Evolutionary conservation across 441 rosid genomes (phyloP), one percentile per base, ranked within the genome.

Genomic region (Jatropha podagrica): DNA sequence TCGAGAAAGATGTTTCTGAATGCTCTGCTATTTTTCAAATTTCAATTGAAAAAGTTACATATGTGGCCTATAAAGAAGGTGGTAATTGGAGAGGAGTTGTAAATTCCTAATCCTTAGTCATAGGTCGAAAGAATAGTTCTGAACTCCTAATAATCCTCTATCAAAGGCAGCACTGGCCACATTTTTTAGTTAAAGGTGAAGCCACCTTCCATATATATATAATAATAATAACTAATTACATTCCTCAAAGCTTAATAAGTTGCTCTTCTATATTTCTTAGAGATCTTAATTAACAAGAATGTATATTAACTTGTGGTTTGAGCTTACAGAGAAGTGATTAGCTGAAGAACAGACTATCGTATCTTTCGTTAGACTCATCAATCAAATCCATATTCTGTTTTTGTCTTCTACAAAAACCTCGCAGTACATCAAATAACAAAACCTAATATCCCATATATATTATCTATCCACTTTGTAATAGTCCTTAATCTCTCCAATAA

Each of bases 1-100:
- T 70, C 65, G 37, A 23, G 65, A 56, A 56, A 70, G 52, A 58
- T 56, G 74, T 70, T 58, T 56, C 51, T 56, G 40, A 56, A 8
- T 55, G 27, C n/a, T 70, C 15, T 55, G 17, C n/a, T 70, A 63
- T 48, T 51, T 52, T 14, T 52, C 7, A 52, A 14, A 15, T 17
- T 5, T 5, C 4, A 14, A 52, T 52, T 14, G 5, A 17, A 14
- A 51, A 51, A 13, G 14, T 14, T 51, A 44, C 48, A 42, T 2
- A 3, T 51, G 61, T 37, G 52, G 32, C 69, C 12, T 13, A 51
- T 10, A 10, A 51, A 51, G 42, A 14, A 13, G 42, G 13, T 37
- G 11, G 40, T 32, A 13, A 37, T 7, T 20, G 20, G 23, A 46
- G 40, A 27, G 32, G 4, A 23, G 23, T 69, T 52, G 44, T 8